Percentiles rank a stretch among this genome's conserved stretches.
These are phyloP conservation scores for Plantago major DNA, from an alignment of 257 asterid genomes.

Conservation along the genomic window DNA sequence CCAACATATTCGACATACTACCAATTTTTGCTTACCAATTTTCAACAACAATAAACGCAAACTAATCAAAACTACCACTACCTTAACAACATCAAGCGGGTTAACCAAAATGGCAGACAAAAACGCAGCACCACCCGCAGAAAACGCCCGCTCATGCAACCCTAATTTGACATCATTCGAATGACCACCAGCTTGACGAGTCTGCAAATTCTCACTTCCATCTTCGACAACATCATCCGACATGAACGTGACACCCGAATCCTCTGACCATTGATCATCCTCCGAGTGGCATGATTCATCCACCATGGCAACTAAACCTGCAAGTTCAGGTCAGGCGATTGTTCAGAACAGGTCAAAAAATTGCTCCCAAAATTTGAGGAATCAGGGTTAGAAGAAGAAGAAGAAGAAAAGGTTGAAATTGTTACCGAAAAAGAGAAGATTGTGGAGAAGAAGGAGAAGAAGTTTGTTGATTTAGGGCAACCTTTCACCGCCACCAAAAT, in stretches of 20 bases:
- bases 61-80: constrained; percentile 4
- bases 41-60: too few relatives aligned
- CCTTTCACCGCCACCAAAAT: neutral
- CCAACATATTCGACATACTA: neutral
- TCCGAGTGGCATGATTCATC: too few relatives aligned
- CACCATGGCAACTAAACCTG: too few relatives aligned
- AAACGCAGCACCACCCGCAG: constrained; percentile 95
- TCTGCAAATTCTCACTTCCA: constrained; percentile 32
- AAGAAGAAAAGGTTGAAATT: too few relatives aligned
- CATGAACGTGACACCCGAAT: constrained; percentile 37
- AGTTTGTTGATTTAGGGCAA: constrained; percentile 5
- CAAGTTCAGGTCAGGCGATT: too few relatives aligned
- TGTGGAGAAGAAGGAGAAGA: neutral
- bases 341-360: too few relatives aligned
- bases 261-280: too few relatives aligned
- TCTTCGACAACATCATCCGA: constrained; percentile 24
- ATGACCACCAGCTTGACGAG: constrained; percentile 17
- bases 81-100: constrained; percentile 95
- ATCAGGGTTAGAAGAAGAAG: too few relatives aligned
- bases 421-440: too few relatives aligned
- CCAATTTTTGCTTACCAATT: too few relatives aligned
- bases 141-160: constrained; percentile 54
- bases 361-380: too few relatives aligned
- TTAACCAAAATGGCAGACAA: constrained; percentile 80
- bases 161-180: constrained; percentile 36